Evolutionary conservation across 441 rosid species (phyloP).

Genomic region (Arabidopsis hybrid): DNA sequence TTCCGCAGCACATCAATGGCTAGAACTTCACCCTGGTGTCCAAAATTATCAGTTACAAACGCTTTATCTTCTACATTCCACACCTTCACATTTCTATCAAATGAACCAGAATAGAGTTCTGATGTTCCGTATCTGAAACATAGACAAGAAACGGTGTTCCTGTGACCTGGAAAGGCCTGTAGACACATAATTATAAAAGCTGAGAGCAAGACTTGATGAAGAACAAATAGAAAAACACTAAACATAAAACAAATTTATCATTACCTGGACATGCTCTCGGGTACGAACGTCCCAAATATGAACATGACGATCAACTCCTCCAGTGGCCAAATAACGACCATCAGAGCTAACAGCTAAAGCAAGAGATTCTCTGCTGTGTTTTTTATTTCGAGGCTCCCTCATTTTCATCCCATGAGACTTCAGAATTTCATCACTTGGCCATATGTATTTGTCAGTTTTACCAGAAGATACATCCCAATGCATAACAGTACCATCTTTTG

Average conservation of each 20-base stretch:
- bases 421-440: constrained; percentile 82
- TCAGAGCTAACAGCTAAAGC: constrained; percentile 93
- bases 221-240: not conserved
- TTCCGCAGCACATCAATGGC: constrained; percentile 78
- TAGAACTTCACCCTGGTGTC: constrained; percentile 87
- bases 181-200: constrained; percentile 37
- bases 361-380: constrained; percentile 77
- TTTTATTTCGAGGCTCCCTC: constrained; percentile 69
- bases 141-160: constrained; percentile 83
- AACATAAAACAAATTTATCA: not conserved
- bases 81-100: constrained; percentile 83
- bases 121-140: constrained; percentile 85
- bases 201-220: constrained; percentile 13
- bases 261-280: constrained; percentile 83
- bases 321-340: constrained; percentile 93
- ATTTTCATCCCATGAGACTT: constrained; percentile 79
- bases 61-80: constrained; percentile 96
- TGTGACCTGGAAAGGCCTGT: constrained; percentile 96
- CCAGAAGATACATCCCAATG: constrained; percentile 92
- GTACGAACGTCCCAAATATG: constrained; percentile 97
- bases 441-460: constrained; percentile 65
- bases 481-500: constrained; percentile 83
- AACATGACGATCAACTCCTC: constrained; percentile 94
- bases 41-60: constrained; percentile 75
- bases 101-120: constrained; percentile 98